Evolutionary conservation across 2,329 filamentous ascomycete genomes (phyloP).

Genomic region (Penicillium sp.): DNA sequence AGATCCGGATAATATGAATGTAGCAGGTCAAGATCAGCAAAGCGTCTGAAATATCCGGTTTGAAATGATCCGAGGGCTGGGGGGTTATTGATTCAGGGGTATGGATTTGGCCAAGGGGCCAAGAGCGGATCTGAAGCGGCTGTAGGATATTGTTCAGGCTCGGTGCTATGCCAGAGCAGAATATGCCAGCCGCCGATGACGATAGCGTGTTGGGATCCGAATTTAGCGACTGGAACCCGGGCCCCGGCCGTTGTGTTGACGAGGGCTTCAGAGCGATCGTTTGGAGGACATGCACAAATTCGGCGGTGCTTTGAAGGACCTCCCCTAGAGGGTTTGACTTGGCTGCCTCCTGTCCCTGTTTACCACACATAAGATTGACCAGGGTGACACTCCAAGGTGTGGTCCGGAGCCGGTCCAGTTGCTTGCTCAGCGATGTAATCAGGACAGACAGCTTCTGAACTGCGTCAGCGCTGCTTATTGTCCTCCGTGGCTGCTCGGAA

Average conservation of each 20-base stretch:
- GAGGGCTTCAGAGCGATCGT: too few species aligned
- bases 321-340: too few species aligned
- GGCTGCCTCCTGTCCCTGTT: too few species aligned
- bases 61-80: not conserved
- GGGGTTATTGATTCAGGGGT: not conserved
- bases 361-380: too few species aligned
- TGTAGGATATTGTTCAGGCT: not conserved
- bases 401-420: too few species aligned
- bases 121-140: not conserved
- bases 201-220: not conserved
- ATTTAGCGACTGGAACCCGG: not conserved
- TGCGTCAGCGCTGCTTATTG: too few species aligned
- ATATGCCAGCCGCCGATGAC: not conserved
- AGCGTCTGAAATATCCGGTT: not conserved
- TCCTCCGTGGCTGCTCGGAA: too few species aligned
- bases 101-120: not conserved
- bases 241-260: not conserved
- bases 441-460: too few species aligned
- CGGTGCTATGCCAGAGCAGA: not conserved
- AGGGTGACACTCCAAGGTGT: too few species aligned
- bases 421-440: too few species aligned
- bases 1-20: constrained; percentile 1
- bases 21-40: not conserved
- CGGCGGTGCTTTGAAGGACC: too few species aligned
- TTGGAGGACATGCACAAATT: too few species aligned